Evolutionary conservation across 2,329 filamentous ascomycete species (phyloP), one percentile per base, ranked within the genome.

Genomic region (Sporothrix dimorphospora): DNA sequence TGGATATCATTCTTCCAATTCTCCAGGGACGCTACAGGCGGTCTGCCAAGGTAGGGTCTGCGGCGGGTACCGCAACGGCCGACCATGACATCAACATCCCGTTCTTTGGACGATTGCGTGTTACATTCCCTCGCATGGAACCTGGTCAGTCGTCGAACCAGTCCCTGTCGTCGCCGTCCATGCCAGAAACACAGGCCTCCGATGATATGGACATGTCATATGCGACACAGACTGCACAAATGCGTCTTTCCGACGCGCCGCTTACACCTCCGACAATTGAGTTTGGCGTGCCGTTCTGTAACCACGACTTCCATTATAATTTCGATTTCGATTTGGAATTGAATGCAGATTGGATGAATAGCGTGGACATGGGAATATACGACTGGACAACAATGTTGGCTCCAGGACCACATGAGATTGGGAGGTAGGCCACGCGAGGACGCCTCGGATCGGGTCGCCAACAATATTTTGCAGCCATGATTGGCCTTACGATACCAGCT

Each of bases 21-120:
- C 40, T 70, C 21, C 68, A 45, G 6, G 68, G 67, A 8, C 67
- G 57, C 4, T 69, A 57, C 8, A 12, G 51, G 14, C n/a, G 30
- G 1, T 21, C 14, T 11, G 4, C 49, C 34, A 57, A 11, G 19
- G n/a, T 9, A 9, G 38, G n/a, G 4, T 6, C 24, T 1, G 19
- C 24, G 8, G 38, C 12, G 9, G 12, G 19, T 16, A 24, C 19
- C 2, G 19, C 68, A 7, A 24, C 51, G 2, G 51, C 67, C 5
- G 68, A 70, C 11, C 45, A 70, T 27, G 68, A 70, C 42, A 61
- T 70, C 24, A 61, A 57, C 5, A 70, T 70, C 5, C 68, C 68
- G 3, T 70, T 70, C 16, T 70, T 70, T 51, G 68, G 68, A 4
- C 55, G 68, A 8, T 19, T 70, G 9, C 53, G 68, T 14, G 40